Conservation (phyloP, 768 basidiomycete species). For the Lentinula lateritia region DNA sequence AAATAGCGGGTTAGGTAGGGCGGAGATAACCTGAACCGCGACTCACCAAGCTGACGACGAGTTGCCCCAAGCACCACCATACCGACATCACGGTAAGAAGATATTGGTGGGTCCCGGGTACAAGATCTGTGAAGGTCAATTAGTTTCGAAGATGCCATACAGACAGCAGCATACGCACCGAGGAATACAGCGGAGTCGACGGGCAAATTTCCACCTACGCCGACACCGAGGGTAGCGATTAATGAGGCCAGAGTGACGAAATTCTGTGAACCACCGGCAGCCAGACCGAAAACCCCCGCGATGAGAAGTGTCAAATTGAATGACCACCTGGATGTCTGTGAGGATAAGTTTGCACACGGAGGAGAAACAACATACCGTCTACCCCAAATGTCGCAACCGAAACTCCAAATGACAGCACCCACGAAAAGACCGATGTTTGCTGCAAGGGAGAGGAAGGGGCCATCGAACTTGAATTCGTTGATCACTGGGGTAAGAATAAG, state of each 20-base stretch:
- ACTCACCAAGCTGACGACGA: conserved; percentile 41
- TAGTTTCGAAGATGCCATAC: conserved; percentile 8
- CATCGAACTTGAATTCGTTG: conserved; percentile 58
- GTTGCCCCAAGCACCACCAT: conserved; percentile 57
- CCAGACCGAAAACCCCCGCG: conserved; percentile 46
- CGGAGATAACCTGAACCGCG: not conserved
- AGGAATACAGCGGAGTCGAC: conserved; percentile 50
- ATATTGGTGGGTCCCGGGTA: conserved; percentile 52
- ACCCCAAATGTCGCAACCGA: conserved; percentile 69
- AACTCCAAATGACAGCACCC: conserved; percentile 65
- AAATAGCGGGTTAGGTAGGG: not conserved
- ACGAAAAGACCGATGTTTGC: conserved; percentile 69
- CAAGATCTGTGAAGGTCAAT: conserved; percentile 32
- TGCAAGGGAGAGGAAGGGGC: conserved; percentile 61
- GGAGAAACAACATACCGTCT: conserved; percentile 35
- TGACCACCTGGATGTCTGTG: conserved; percentile 37
- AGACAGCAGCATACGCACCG: conserved; percentile 20
- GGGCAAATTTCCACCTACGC: conserved; percentile 53
- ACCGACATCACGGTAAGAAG: conserved; percentile 51
- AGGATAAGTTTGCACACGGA: not conserved
- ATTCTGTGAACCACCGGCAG: conserved; percentile 39
- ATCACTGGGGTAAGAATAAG: conserved; percentile 60
- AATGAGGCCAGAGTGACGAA: conserved; percentile 46
- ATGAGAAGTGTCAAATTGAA: conserved; percentile 59
- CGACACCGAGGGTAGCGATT: conserved; percentile 37